Conservation (phyloP, 306 rosid genomes). For the Echinosophora koreensis region DNA sequence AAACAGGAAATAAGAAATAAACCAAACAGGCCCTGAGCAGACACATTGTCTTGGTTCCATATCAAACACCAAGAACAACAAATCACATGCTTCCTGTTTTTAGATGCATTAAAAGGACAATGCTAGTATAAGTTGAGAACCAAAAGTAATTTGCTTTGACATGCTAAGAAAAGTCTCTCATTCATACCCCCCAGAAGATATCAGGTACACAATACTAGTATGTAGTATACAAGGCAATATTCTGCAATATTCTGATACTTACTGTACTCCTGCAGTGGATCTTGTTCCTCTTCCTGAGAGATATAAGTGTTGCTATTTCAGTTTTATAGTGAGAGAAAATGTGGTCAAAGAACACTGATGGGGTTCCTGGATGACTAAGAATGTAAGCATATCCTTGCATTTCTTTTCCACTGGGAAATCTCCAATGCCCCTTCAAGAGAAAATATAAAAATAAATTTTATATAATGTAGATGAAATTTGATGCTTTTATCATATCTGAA, state of each 20-base stretch:
- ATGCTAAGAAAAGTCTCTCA: background rate
- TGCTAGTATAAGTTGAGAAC: background rate
- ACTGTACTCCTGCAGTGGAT: conserved; percentile 80
- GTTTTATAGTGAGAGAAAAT: conserved; percentile 65
- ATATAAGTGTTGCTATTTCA: conserved; percentile 68
- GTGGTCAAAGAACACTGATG: conserved; percentile 84
- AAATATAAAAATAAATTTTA: conserved; percentile 1
- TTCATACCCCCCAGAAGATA: background rate
- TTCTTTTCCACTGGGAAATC: conserved; percentile 83
- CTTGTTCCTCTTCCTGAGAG: conserved; percentile 69
- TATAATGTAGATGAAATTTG: background rate
- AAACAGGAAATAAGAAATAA: too few relatives aligned
- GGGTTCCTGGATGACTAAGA: conserved; percentile 93
- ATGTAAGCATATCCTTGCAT: conserved; percentile 95
- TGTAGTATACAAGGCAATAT: background rate
- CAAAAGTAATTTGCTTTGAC: background rate
- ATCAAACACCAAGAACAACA: background rate
- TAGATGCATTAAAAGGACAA: background rate
- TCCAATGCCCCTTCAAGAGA: conserved; percentile 89
- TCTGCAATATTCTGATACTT: conserved; percentile 48
- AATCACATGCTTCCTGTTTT: background rate
- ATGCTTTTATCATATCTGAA: background rate
- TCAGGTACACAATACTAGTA: background rate
- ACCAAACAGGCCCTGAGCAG: too few relatives aligned
- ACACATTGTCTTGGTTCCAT: conserved; percentile 10